Conservation (phyloP, 2,329 filamentous ascomycete genomes). For the Aspergillus bombycis region DNA sequence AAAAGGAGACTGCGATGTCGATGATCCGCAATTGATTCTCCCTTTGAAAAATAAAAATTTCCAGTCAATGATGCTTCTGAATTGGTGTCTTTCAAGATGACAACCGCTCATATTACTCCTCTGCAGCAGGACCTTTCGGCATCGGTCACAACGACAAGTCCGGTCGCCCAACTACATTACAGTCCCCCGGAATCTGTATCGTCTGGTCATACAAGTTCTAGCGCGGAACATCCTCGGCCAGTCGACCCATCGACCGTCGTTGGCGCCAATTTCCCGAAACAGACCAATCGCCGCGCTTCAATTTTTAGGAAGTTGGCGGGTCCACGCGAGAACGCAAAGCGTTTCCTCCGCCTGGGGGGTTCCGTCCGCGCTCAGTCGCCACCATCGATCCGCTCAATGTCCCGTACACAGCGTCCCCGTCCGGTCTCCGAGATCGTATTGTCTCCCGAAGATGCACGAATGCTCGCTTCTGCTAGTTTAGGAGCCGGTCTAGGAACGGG, state of each 20-base stretch:
- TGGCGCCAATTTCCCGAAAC: slow-evolving; percentile 28
- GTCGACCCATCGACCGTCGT: slow-evolving; percentile 20
- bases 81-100: slow-evolving; percentile 27
- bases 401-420: slow-evolving; percentile 30
- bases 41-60: background rate
- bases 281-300: slow-evolving; percentile 28
- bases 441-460: slow-evolving; percentile 36
- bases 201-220: slow-evolving; percentile 27
- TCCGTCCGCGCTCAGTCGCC: slow-evolving; percentile 29
- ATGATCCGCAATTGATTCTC: background rate
- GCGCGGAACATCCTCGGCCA: slow-evolving; percentile 30
- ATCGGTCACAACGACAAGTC: slow-evolving; percentile 26
- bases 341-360: slow-evolving; percentile 47
- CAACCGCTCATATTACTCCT: slow-evolving; percentile 35
- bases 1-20: slow-evolving; percentile 3
- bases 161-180: slow-evolving; percentile 24
- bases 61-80: slow-evolving; percentile 20
- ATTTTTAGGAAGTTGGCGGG: slow-evolving; percentile 47
- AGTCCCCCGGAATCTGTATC: slow-evolving; percentile 26
- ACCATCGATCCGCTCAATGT: slow-evolving; percentile 30
- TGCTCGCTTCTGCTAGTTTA: slow-evolving; percentile 28
- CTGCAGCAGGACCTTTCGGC: slow-evolving; percentile 31
- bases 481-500: slow-evolving; percentile 22
- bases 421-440: slow-evolving; percentile 42
- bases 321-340: slow-evolving; percentile 51